Conservation (phyloP, 2,329 filamentous ascomycete genomes). For the Mycosphaerella arachidis region DNA sequence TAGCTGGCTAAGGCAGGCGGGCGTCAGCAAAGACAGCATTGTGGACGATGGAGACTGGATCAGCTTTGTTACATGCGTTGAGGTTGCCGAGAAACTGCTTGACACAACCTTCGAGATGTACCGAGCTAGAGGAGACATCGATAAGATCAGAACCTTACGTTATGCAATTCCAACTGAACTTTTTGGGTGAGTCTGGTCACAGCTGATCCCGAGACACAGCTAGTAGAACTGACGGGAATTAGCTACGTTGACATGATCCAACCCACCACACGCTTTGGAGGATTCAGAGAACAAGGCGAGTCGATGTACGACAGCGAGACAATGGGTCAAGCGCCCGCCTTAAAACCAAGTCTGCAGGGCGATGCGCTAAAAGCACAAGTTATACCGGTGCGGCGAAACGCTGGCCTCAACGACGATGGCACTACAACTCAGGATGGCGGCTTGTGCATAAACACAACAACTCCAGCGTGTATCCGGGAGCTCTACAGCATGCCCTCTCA, state of each 20-base stretch:
- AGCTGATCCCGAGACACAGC: not conserved
- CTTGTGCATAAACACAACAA: conserved; percentile 38
- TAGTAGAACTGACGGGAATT: not conserved
- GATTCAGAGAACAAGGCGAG: conserved; percentile 28
- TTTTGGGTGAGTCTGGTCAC: conserved; percentile 36
- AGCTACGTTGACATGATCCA: conserved; percentile 52
- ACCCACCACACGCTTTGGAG: conserved; percentile 56
- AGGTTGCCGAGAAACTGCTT: conserved; percentile 50
- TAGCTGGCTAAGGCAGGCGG: conserved; percentile 52
- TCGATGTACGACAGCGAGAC: conserved; percentile 8
- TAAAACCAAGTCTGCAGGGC: not conserved
- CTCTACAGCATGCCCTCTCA: conserved; percentile 48
- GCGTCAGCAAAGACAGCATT: conserved; percentile 43
- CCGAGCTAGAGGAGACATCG: conserved; percentile 33
- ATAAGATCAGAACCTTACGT: conserved; percentile 51
- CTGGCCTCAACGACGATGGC: conserved; percentile 37
- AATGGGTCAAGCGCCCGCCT: conserved; percentile 7
- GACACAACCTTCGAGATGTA: conserved; percentile 56
- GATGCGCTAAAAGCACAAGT: not conserved
- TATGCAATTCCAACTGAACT: conserved; percentile 60
- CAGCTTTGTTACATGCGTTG: conserved; percentile 47
- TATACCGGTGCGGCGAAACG: conserved; percentile 12
- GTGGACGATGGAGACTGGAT: conserved; percentile 58
- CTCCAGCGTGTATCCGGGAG: conserved; percentile 49
- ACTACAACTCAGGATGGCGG: not conserved